phyloP scores from a whole-genome alignment of 2,329 filamentous ascomycete species.

The Colletotrichum higginsianum region DNA sequence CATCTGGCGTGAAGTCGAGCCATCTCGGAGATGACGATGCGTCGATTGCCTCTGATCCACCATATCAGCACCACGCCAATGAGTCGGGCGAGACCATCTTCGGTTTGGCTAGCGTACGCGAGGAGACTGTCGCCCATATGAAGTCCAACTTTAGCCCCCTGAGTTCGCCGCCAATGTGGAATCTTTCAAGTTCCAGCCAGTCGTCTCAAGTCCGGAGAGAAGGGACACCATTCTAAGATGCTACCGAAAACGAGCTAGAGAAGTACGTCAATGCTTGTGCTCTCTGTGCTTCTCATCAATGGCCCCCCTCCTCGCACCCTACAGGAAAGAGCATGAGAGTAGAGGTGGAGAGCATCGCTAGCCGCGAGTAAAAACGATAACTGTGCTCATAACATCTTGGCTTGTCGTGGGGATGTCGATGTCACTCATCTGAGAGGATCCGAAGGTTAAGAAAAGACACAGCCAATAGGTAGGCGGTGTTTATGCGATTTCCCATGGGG shows the following conservation, averaged over 20 bases:
- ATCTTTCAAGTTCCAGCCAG: slow-evolving; percentile 3
- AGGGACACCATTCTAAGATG: slow-evolving; percentile 4
- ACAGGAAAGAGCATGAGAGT: neutral
- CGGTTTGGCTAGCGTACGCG: slow-evolving; percentile 32
- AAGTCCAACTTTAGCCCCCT: slow-evolving; percentile 9
- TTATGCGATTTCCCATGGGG: neutral
- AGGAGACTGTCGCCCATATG: slow-evolving; percentile 21
- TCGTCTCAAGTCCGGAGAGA: slow-evolving; percentile 1
- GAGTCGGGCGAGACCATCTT: slow-evolving; percentile 32
- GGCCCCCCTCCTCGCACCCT: no score
- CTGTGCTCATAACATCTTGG: neutral
- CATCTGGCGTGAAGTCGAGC: slow-evolving; percentile 24
- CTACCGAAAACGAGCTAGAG: neutral
- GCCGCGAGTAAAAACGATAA: neutral
- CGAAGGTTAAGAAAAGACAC: no score
- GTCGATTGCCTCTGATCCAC: slow-evolving; percentile 1
- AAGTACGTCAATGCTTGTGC: no score
- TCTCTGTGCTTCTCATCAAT: no score
- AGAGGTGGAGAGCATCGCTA: neutral
- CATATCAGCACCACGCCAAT: slow-evolving; percentile 22
- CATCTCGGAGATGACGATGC: slow-evolving; percentile 17
- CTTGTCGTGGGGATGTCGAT: neutral
- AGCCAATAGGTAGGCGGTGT: neutral
- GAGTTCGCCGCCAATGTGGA: slow-evolving; percentile 7
- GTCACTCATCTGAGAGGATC: neutral